Evolutionary conservation across 2,329 filamentous ascomycete genomes (phyloP).

Genomic region (Talaromyces sp.): DNA sequence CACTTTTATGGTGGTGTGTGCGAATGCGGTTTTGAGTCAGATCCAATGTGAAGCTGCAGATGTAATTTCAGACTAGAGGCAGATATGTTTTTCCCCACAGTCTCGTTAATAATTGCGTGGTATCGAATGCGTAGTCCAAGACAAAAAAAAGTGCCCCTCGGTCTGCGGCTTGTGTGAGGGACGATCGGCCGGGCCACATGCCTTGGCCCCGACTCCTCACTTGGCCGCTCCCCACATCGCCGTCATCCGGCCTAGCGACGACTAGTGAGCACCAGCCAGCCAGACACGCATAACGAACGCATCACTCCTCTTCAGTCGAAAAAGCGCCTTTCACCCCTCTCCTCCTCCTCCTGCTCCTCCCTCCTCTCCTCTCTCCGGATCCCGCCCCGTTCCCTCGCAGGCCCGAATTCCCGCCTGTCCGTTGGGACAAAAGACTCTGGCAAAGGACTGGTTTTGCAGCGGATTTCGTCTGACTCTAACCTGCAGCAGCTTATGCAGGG

Average conservation of each 20-base stretch:
- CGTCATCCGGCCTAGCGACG: slow-evolving; percentile 12
- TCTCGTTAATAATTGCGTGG: not conserved
- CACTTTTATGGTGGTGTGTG: not conserved
- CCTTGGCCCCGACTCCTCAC: slow-evolving; percentile 4
- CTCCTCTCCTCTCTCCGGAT: not conserved
- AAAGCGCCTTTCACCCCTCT: not conserved
- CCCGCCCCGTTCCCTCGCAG: slow-evolving; percentile 6
- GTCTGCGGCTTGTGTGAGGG: not conserved
- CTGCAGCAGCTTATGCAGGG: slow-evolving; percentile 16
- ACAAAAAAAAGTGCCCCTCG: not conserved
- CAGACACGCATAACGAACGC: not conserved
- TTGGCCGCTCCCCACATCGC: slow-evolving; percentile 12
- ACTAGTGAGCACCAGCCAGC: not conserved
- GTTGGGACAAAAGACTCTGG: not conserved
- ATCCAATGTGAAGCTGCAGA: not conserved
- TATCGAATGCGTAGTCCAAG: not conserved
- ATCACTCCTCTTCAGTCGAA: not conserved
- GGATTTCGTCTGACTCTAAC: not conserved
- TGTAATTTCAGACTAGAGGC: not conserved
- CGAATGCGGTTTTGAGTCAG: not conserved
- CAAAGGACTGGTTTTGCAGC: not conserved
- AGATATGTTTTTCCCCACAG: not conserved
- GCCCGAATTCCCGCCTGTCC: not conserved
- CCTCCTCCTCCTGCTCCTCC: not conserved
- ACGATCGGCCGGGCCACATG: not conserved